A percentile compares a stretch with the other conserved stretches of the same genome.
phyloP scores from a whole-genome alignment of 306 rosid species.

The Fagus crenata region DNA sequence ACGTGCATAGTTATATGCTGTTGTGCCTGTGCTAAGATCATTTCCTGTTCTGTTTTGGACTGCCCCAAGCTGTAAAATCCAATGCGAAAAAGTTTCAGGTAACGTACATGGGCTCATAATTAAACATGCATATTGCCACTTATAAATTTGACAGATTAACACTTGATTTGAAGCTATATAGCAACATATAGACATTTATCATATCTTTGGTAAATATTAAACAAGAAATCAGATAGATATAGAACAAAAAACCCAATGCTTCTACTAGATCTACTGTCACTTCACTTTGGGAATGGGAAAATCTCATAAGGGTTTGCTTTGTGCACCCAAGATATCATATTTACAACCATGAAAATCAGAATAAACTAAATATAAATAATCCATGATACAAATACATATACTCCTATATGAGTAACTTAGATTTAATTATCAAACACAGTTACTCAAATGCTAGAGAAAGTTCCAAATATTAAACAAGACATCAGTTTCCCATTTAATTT shows the following conservation, averaged over 20 bases:
- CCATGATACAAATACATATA: not conserved
- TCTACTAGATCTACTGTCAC: not conserved
- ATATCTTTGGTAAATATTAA: conserved; percentile 7
- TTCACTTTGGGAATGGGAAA: not conserved
- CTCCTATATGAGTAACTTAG: not conserved
- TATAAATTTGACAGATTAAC: not conserved
- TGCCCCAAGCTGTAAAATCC: conserved; percentile 49
- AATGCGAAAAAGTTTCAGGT: conserved; percentile 2
- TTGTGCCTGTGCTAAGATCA: conserved; percentile 66
- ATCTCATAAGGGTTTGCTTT: not conserved
- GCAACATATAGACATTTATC: not conserved
- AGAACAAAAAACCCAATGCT: conserved; percentile 1
- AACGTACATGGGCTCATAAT: not conserved
- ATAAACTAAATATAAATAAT: not conserved
- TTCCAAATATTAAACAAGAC: not conserved
- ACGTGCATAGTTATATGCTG: conserved; percentile 81
- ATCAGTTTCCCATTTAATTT: not conserved
- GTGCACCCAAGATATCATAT: conserved; percentile 7
- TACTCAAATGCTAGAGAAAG: not conserved
- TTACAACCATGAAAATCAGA: not conserved
- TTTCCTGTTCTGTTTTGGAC: conserved; percentile 75
- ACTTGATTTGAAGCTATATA: not conserved
- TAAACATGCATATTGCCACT: not conserved
- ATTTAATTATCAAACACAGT: not conserved
- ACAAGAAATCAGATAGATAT: not conserved